phyloP scores from a whole-genome alignment of 768 basidiomycete species.

The Suillus decipiens region DNA sequence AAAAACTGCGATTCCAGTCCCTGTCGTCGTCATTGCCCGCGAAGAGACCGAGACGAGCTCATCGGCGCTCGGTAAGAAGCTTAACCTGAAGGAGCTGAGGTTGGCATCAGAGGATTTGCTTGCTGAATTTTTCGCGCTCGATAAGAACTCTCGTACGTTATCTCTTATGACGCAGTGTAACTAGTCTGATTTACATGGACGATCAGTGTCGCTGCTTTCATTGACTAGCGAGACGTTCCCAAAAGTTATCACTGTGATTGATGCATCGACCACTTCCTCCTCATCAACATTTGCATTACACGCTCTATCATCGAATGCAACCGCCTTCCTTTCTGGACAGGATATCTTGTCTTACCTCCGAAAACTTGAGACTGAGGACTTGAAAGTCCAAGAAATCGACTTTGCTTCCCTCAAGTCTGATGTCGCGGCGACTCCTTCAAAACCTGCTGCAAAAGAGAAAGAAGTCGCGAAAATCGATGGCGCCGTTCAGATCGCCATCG shows the following conservation, averaged over 20 bases:
- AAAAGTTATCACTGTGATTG: slow-evolving; percentile 74
- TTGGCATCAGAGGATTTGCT: slow-evolving; percentile 86
- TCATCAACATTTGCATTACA: slow-evolving; percentile 73
- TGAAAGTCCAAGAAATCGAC: slow-evolving; percentile 73
- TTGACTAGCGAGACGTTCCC: slow-evolving; percentile 66
- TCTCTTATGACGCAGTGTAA: neutral
- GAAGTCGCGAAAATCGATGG: slow-evolving; percentile 84
- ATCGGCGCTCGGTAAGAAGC: slow-evolving; percentile 71
- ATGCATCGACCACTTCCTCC: slow-evolving; percentile 67
- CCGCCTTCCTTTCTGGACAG: slow-evolving; percentile 76
- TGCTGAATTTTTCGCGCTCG: slow-evolving; percentile 77
- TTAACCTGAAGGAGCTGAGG: slow-evolving; percentile 83
- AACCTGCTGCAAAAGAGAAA: slow-evolving; percentile 53
- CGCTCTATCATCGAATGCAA: slow-evolving; percentile 66
- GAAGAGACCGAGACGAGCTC: slow-evolving; percentile 86
- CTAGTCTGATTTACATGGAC: slow-evolving; percentile 7
- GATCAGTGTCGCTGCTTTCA: slow-evolving; percentile 78
- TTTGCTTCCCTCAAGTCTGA: slow-evolving; percentile 61
- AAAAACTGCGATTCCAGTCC: slow-evolving; percentile 82
- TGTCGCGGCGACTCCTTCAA: slow-evolving; percentile 35
- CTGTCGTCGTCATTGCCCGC: slow-evolving; percentile 83
- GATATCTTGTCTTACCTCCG: slow-evolving; percentile 75
- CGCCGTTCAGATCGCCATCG: slow-evolving; percentile 89
- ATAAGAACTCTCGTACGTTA: slow-evolving; percentile 85
- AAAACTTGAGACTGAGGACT: slow-evolving; percentile 64